A percentile compares a stretch with the other conserved stretches of the same genome.
Conservation (phyloP, 441 rosid species). For the Erodium texanum region DNA sequence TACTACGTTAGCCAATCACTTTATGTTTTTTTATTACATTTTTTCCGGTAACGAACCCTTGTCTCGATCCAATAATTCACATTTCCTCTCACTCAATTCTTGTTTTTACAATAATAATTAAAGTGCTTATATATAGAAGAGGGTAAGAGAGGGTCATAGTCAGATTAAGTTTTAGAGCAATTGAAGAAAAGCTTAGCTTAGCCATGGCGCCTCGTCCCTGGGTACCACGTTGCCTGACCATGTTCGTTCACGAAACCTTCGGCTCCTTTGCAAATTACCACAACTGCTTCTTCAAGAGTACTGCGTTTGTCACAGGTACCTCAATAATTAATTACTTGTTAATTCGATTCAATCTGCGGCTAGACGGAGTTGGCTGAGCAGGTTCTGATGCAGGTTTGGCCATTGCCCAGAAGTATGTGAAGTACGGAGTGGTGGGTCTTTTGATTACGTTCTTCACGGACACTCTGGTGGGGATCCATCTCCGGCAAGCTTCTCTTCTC, state of each 20-base stretch:
- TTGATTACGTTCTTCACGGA: conserved; percentile 4
- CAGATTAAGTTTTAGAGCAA: neutral
- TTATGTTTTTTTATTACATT: neutral
- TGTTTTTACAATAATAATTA: neutral
- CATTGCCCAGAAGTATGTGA: conserved; percentile 1
- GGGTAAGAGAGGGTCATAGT: neutral
- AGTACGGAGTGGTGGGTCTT: neutral
- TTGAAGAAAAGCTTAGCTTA: neutral
- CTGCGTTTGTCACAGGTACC: neutral
- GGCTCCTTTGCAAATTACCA: neutral
- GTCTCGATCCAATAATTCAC: neutral
- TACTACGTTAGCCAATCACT: neutral
- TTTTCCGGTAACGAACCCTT: neutral
- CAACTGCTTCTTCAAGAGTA: conserved; percentile 3
- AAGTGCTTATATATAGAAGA: neutral
- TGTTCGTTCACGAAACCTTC: neutral
- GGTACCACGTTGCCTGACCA: neutral
- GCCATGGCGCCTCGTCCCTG: neutral
- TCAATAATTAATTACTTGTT: neutral
- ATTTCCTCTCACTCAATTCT: neutral
- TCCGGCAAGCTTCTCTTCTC: neutral
- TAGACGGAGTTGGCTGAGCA: neutral
- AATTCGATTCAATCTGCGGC: too few species aligned
- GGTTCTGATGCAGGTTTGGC: neutral
- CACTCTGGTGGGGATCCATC: neutral